These are phyloP conservation scores for Knoxia roxburghii DNA, from an alignment of 257 asterid genomes.

Conservation along the genomic window DNA sequence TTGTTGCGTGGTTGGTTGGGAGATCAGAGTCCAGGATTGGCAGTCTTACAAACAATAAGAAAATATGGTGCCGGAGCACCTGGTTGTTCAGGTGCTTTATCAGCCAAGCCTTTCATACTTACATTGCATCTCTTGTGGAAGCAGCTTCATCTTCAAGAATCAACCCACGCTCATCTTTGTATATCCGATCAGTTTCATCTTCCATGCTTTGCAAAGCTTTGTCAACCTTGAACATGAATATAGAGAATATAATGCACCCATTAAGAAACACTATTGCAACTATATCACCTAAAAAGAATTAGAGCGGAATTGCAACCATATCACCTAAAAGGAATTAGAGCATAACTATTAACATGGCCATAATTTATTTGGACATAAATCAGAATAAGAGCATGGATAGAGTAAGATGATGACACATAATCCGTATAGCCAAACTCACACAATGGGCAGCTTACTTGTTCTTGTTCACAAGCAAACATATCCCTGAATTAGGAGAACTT, in stretches of 20 bases:
- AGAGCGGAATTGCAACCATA: background rate
- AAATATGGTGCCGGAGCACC: background rate
- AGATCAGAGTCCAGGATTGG: background rate
- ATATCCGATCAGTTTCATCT: slow-evolving; percentile 81
- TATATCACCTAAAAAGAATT: background rate
- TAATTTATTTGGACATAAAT: too few species aligned
- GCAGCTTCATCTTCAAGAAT: slow-evolving; percentile 97
- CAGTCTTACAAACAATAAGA: background rate
- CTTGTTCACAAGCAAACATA: background rate
- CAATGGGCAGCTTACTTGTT: too few species aligned
- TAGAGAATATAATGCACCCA: slow-evolving; percentile 6
- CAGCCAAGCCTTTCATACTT: slow-evolving; percentile 18
- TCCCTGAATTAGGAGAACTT: background rate
- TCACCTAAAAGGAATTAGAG: too few species aligned
- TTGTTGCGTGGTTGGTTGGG: background rate
- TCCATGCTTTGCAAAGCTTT: slow-evolving; percentile 90
- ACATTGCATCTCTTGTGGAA: slow-evolving; percentile 92
- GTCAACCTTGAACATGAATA: slow-evolving; percentile 54
- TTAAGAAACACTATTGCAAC: background rate
- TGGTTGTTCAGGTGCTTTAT: background rate
- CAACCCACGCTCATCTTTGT: slow-evolving; percentile 71
- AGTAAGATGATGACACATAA: too few species aligned
- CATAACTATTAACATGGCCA: too few species aligned
- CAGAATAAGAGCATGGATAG: too few species aligned
- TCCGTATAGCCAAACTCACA: too few species aligned